Base-by-base conservation (phyloP, 1,139 yeast species). In the Diutina pseudorugosa region DNA sequence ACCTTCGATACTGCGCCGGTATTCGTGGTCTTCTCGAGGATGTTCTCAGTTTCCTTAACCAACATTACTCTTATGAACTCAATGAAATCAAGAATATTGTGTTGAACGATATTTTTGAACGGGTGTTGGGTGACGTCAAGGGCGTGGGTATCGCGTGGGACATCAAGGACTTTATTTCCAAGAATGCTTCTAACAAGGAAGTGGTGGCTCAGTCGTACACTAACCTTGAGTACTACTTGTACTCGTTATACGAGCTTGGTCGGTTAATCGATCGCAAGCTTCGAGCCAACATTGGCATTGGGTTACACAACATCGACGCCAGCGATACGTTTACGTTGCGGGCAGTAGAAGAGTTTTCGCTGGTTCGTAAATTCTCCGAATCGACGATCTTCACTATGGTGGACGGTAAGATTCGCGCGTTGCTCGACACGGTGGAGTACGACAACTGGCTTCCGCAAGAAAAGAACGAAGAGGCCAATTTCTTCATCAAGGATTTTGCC, bases 191-290 rank as follows among this genome's bases (percentile, higher is more conserved):
- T 30, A 85, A 90, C 55, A 86, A 95, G 64, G 98, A 93, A 66
- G 90, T 90, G 58, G 79, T 90, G 47, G 87, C 96, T 0, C 98
- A 93, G 67, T 88, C 89, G 59, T 75, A 87, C 58, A 84, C 94
- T 55, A 90, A 93, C 64, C 72, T 91, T 61, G 97, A 93, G 61
- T 89, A 88, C 66, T 91, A 91, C 65, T 76, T 85, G 55, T 71
- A 72, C 65, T 79, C 85, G 56, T 74, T 80, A 54, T 71, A 76
- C 56, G 84, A 82, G 62, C 70, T 82, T 53, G 83, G 82, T 6
- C 71, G 69, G 51, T 60, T 75, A 55, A 66, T 74, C 36, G 75
- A 74, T 55, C 61, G 69, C 42, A 66, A 70, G 51, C 68, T 76
- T 53, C 63, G 75, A 52, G 66, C 85, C 25, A 74, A 77, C 45